Evolutionary conservation across 2,329 filamentous ascomycete species (phyloP), one percentile per base, ranked within the genome.

Genomic region (Ceratocystis colombiana): DNA sequence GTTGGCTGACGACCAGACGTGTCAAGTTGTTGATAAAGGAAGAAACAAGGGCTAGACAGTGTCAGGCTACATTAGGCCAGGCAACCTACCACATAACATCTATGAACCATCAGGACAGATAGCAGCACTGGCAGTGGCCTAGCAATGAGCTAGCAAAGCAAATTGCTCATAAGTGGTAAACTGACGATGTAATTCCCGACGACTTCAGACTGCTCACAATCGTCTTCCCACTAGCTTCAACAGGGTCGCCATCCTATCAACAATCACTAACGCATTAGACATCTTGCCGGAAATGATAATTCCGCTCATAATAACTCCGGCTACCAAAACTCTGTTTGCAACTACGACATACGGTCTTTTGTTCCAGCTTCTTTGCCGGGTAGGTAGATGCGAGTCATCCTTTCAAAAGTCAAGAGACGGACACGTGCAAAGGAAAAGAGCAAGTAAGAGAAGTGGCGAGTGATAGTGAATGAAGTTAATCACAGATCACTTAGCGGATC

Each of bases 351-450:
- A 12, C 37, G 10, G 37, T 41, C 37, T 12, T 41, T 12, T 41
- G 37, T 41, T 41, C 37, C 37, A 41, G 37, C 37, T 41, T 41
- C 37, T 41, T 41, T 41, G 37, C 37, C 37, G 12, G 10, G 37
- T 12, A 41, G 37, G 4, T 50, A 50, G 53, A 28, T 30, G 22
- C 28, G 53, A 30, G 37, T 17, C 53, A 17, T 6, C 15, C 25
- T 15, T 30, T n/a, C 20, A 33, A 33, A 30, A 57, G 53, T 17
- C 25, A 57, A 57, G 53, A 33, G 22, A 30, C 20, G 17, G 25
- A 57, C 53, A 57, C 53, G 25, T 57, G 53, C 53, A 57, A 22
- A 12, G 28, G 53, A 57, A 17, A 28, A 8, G 53, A 22, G 53
- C 15, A 28, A n/a, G 20, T 25, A 28, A 12, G 30, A 33, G 53